A percentile compares a stretch with the other conserved stretches of the same genome.
Evolutionary conservation across 306 rosid genomes (phyloP).

Genomic region (Cucumis cinereus): DNA sequence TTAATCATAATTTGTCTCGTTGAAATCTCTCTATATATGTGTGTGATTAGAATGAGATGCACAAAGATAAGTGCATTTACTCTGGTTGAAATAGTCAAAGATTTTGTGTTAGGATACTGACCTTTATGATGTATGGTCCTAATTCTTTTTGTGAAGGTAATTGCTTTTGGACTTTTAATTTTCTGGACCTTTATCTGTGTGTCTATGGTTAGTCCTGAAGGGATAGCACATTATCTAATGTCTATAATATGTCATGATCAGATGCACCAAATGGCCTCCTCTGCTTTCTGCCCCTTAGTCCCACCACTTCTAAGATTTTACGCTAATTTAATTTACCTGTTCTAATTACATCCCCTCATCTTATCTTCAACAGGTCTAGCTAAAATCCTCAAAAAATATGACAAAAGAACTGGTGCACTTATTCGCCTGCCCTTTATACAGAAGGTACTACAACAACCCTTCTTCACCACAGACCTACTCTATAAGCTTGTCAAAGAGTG

Average conservation of each 20-base stretch:
- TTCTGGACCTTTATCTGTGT: not conserved
- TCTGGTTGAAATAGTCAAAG: not conserved
- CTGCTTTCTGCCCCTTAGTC: not conserved
- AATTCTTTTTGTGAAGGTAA: not conserved
- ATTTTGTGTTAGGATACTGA: not conserved
- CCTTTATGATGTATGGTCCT: not conserved
- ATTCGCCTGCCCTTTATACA: slow-evolving; percentile 94
- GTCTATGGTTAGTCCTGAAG: not conserved
- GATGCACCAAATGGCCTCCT: not conserved
- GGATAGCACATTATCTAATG: not conserved
- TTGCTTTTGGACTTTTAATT: not conserved
- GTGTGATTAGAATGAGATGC: too few species aligned
- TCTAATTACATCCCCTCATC: not conserved
- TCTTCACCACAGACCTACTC: slow-evolving; percentile 85
- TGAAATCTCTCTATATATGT: too few species aligned
- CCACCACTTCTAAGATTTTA: not conserved
- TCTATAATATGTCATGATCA: not conserved
- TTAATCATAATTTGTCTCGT: too few species aligned
- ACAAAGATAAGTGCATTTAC: too few species aligned
- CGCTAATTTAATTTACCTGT: not conserved
- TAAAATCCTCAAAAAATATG: slow-evolving; percentile 91
- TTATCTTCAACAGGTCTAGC: slow-evolving; percentile 52
- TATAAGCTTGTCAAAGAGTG: slow-evolving; percentile 95
- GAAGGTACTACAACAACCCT: slow-evolving; percentile 89
- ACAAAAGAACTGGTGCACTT: slow-evolving; percentile 96